A percentile compares a stretch with the other conserved stretches of the same genome.
Conservation (phyloP, 2,329 filamentous ascomycete species). For the Aureobasidium pullulans region DNA sequence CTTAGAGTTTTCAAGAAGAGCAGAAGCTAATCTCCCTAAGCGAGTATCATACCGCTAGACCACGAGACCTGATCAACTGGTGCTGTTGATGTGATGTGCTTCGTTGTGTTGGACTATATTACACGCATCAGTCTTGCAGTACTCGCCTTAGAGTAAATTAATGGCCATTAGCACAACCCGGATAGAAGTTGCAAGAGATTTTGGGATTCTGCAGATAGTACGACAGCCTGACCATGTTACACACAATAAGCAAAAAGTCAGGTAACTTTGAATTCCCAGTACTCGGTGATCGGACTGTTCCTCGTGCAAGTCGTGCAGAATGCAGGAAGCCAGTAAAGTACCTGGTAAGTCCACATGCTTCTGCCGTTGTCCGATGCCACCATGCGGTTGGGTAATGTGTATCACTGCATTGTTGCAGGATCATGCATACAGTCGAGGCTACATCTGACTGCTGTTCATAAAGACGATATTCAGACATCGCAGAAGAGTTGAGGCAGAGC, state of each 20-base stretch:
- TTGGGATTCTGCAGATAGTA: not conserved
- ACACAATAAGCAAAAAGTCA: not conserved
- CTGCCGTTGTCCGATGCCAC: not conserved
- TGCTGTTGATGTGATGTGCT: not conserved
- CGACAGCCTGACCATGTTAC: not conserved
- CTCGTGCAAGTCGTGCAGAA: not conserved
- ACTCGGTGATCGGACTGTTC: not conserved
- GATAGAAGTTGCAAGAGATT: no score
- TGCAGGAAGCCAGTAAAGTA: no score
- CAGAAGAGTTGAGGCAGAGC: not conserved
- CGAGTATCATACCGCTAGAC: slow-evolving; percentile 12
- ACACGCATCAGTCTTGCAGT: not conserved
- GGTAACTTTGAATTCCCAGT: not conserved
- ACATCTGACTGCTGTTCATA: not conserved
- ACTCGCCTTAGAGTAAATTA: no score
- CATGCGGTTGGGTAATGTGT: not conserved
- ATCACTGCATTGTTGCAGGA: not conserved
- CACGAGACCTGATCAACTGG: not conserved
- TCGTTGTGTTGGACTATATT: rapidly evolving
- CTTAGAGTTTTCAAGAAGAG: not conserved
- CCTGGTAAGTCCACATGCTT: not conserved
- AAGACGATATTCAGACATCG: not conserved
- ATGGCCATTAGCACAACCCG: no score
- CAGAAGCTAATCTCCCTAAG: no score
- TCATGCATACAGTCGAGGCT: not conserved